A percentile compares a stretch with the other conserved stretches of the same genome.
phyloP scores from a whole-genome alignment of 768 basidiomycete genomes.

The Strobilomyces dryophilus region DNA sequence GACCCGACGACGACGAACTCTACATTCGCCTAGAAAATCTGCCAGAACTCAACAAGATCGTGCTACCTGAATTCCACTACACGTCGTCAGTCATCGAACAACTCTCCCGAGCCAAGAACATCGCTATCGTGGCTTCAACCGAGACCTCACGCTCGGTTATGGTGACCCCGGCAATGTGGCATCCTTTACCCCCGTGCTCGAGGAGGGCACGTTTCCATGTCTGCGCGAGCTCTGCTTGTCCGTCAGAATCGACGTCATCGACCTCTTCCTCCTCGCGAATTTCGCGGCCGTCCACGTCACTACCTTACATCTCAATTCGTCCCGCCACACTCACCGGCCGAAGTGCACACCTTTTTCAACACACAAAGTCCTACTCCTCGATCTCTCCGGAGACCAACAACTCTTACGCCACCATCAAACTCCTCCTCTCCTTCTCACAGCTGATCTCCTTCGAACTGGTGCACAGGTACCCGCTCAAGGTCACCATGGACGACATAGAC shows the following conservation, averaged over 20 bases:
- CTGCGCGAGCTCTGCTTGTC: constrained; percentile 51
- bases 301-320: constrained; percentile 49
- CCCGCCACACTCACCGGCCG: constrained; percentile 38
- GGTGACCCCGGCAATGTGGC: constrained; percentile 43
- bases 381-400: constrained; percentile 20
- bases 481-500: constrained; percentile 44
- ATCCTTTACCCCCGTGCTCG: constrained; percentile 40
- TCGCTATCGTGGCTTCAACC: constrained; percentile 50
- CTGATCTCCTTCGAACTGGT: constrained; percentile 32
- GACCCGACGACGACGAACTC: constrained; percentile 38
- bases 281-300: constrained; percentile 49
- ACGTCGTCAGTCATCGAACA: constrained; percentile 45
- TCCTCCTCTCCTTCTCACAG: constrained; percentile 31
- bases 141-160: constrained; percentile 42
- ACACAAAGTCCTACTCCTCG: constrained; percentile 18
- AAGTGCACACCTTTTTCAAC: constrained; percentile 40
- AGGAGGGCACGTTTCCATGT: constrained; percentile 49
- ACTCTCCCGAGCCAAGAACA: constrained; percentile 40
- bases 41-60: constrained; percentile 42
- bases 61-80: constrained; percentile 49
- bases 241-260: constrained; percentile 40
- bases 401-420: constrained; percentile 36
- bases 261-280: constrained; percentile 39
- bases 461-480: constrained; percentile 27
- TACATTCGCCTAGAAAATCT: constrained; percentile 37